Evolutionary conservation across 116 monocot genomes (phyloP).

Genomic region (Phalaenopsis hybrid): DNA sequence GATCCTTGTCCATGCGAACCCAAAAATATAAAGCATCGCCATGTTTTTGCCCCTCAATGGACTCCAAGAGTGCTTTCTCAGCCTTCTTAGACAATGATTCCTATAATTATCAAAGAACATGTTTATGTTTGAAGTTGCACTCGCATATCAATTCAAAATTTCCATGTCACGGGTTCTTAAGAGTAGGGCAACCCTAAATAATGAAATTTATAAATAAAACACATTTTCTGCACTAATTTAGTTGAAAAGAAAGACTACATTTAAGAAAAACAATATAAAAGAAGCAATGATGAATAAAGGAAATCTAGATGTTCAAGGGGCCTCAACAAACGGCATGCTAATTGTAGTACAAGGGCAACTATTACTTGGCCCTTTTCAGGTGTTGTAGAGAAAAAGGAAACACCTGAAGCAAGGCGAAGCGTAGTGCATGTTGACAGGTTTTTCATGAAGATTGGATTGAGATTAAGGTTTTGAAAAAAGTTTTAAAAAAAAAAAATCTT

Average conservation of each 20-base stretch:
- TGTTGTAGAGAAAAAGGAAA: too few species aligned
- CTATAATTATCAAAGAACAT: slow-evolving; percentile 18
- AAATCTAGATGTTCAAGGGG: background rate
- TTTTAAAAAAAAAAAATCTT: too few species aligned
- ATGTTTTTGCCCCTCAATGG: slow-evolving; percentile 43
- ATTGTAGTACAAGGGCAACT: too few species aligned
- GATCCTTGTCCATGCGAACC: slow-evolving; percentile 68
- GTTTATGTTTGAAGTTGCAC: background rate
- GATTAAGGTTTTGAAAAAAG: too few species aligned
- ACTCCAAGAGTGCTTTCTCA: slow-evolving; percentile 43
- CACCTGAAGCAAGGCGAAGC: too few species aligned
- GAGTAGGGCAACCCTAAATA: background rate
- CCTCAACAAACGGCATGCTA: background rate
- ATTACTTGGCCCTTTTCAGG: too few species aligned
- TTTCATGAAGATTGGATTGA: too few species aligned
- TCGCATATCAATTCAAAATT: background rate
- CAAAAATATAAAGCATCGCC: slow-evolving; percentile 84
- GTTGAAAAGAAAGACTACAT: background rate
- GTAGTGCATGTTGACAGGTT: too few species aligned
- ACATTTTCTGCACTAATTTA: background rate
- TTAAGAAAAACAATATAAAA: background rate
- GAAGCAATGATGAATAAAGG: background rate
- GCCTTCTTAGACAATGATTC: slow-evolving; percentile 52
- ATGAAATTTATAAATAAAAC: background rate
- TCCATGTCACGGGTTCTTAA: background rate